Evolutionary conservation across 306 rosid species (phyloP).

Genomic region (Aeschynomene evenia): DNA sequence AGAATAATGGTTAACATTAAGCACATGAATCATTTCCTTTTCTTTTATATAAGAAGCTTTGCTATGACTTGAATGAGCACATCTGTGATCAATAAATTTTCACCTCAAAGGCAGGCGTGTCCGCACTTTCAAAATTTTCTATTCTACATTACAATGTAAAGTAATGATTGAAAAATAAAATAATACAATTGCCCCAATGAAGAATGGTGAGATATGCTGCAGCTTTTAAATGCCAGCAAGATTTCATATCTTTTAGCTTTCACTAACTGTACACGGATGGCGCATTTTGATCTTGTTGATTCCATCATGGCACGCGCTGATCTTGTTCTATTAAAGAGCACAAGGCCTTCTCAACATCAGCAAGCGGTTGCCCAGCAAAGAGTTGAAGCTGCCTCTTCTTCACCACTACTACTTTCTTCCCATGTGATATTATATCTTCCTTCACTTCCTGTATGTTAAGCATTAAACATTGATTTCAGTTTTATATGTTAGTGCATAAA

Average conservation of each 20-base stretch:
- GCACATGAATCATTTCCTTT: too few relatives aligned
- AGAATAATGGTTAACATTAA: too few relatives aligned
- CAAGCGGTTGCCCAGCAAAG: slow-evolving; percentile 82
- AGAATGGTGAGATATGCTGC: not conserved
- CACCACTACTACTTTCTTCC: slow-evolving; percentile 58
- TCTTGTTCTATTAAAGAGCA: slow-evolving; percentile 49
- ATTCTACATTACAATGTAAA: too few relatives aligned
- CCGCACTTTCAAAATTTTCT: too few relatives aligned
- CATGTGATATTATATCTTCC: slow-evolving; percentile 49
- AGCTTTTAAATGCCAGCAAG: not conserved
- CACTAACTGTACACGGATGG: not conserved
- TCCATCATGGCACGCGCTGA: slow-evolving; percentile 34
- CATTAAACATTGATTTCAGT: not conserved
- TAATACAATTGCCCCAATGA: not conserved
- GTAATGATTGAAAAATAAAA: too few relatives aligned
- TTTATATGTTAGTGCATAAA: not conserved
- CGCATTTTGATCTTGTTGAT: too few relatives aligned
- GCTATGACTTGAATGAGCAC: too few relatives aligned
- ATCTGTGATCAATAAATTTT: too few relatives aligned
- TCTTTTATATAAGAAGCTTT: too few relatives aligned
- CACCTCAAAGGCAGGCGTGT: too few relatives aligned
- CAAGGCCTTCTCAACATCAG: slow-evolving; percentile 77
- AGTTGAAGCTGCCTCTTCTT: slow-evolving; percentile 80
- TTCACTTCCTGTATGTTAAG: slow-evolving; percentile 71
- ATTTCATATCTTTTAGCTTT: not conserved